Percentiles rank a stretch among this genome's conserved stretches.
Conservation (phyloP, 805 yeast species). For the Kuraishia molischiana region DNA sequence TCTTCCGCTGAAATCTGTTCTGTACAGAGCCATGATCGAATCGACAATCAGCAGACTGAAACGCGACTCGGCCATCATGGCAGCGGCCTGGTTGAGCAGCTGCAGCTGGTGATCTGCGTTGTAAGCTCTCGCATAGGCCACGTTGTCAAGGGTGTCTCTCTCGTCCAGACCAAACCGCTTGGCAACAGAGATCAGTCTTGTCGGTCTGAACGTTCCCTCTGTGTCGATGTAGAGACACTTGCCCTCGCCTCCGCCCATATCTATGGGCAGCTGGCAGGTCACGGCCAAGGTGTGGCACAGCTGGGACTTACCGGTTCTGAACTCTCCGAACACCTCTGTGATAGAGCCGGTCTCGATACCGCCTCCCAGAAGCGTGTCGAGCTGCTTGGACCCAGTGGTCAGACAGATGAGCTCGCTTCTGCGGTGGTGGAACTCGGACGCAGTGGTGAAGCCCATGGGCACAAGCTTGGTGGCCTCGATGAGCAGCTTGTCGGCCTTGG, state of each 20-base stretch:
- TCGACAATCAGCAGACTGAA: slow-evolving; percentile 90
- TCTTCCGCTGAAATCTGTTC: slow-evolving; percentile 92
- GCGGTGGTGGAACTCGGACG: slow-evolving; percentile 85
- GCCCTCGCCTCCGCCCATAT: slow-evolving; percentile 98
- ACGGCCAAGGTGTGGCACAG: slow-evolving; percentile 94
- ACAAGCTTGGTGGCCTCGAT: slow-evolving; percentile 79
- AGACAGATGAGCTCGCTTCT: slow-evolving; percentile 85
- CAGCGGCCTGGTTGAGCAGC: slow-evolving; percentile 81
- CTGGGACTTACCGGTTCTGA: slow-evolving; percentile 96
- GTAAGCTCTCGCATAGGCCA: slow-evolving; percentile 95
- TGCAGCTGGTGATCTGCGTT: slow-evolving; percentile 94
- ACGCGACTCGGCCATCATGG: slow-evolving; percentile 92
- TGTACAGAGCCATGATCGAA: slow-evolving; percentile 90
- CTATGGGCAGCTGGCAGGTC: slow-evolving; percentile 92
- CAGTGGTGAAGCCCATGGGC: slow-evolving; percentile 96
- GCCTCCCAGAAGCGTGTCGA: slow-evolving; percentile 90
- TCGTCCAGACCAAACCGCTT: slow-evolving; percentile 86
- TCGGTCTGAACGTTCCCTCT: slow-evolving; percentile 94
- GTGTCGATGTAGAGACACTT: slow-evolving; percentile 94
- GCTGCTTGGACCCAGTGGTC: slow-evolving; percentile 91
- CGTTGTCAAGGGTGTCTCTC: slow-evolving; percentile 91
- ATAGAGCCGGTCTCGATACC: slow-evolving; percentile 96
- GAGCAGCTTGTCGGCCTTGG: slow-evolving; percentile 81
- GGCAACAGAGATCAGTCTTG: slow-evolving; percentile 81
- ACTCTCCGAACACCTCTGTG: slow-evolving; percentile 95